phyloP scores from a whole-genome alignment of 2,329 filamentous ascomycete genomes.

The Nectriaceae sp. region DNA sequence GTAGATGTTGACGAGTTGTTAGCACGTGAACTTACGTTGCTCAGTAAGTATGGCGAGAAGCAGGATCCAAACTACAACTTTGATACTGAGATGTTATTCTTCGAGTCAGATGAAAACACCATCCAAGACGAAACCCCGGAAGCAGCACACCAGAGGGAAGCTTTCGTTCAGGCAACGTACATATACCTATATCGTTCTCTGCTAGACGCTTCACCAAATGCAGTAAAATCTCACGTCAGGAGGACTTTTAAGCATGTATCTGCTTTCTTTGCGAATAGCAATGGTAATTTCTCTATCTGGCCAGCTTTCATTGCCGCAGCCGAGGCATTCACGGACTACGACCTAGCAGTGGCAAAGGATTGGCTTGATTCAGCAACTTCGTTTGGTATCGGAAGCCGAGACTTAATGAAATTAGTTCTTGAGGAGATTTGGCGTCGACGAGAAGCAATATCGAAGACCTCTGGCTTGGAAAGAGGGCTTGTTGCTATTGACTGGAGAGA shows the following conservation, averaged over 20 bases:
- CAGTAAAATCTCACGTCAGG: neutral
- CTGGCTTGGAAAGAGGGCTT: neutral
- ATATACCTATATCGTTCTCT: conserved; percentile 5
- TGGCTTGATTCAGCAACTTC: conserved; percentile 1
- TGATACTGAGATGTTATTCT: neutral
- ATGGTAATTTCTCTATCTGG: conserved; percentile 6
- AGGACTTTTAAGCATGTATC: conserved; percentile 4
- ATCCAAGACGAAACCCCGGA: neutral
- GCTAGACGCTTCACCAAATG: neutral
- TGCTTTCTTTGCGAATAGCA: neutral
- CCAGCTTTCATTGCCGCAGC: conserved; percentile 4
- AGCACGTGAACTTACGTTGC: neutral
- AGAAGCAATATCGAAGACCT: neutral
- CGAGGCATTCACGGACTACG: conserved; percentile 2
- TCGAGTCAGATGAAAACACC: neutral
- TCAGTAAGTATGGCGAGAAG: neutral
- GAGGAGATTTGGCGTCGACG: conserved; percentile 2
- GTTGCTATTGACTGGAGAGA: conserved; percentile 6
- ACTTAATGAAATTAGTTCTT: neutral
- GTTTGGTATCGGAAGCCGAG: conserved; percentile 5
- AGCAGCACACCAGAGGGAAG: neutral
- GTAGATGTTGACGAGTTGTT: neutral
- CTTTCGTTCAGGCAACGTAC: conserved; percentile 6
- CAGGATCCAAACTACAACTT: neutral
- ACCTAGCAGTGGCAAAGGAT: neutral